Evolutionary conservation across 2,329 filamentous ascomycete genomes (phyloP).

Genomic region (Fusarium mexicanum): DNA sequence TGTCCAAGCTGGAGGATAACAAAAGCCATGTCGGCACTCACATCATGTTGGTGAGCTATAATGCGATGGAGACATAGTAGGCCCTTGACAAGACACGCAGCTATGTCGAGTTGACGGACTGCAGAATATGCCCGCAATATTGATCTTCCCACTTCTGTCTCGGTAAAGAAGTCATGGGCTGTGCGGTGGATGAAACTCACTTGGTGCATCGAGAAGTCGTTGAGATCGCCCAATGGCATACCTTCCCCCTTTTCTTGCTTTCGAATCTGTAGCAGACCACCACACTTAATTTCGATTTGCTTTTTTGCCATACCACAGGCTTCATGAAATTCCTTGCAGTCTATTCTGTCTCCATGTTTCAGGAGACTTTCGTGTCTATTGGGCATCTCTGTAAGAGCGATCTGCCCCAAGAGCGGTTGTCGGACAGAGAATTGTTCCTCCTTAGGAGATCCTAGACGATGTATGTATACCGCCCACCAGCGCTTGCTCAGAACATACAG

Average conservation of each 20-base stretch:
- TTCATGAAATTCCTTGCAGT: rapidly evolving
- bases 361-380: rapidly evolving
- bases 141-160: background rate
- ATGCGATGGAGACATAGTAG: background rate
- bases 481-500: rapidly evolving
- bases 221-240: rapidly evolving
- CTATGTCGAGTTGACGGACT: rapidly evolving
- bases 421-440: too few species aligned
- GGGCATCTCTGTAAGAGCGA: background rate
- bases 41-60: background rate
- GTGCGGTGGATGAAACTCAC: background rate
- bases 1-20: rapidly evolving
- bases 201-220: rapidly evolving
- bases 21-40: rapidly evolving
- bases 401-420: background rate
- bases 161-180: background rate
- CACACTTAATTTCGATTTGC: rapidly evolving
- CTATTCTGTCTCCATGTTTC: rapidly evolving
- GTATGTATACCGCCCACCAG: rapidly evolving
- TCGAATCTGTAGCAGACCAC: background rate
- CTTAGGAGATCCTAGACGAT: too few species aligned
- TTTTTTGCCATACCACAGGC: rapidly evolving
- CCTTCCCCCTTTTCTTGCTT: rapidly evolving
- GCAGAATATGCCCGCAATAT: background rate
- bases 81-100: rapidly evolving